These are phyloP conservation scores for Scheffersomyces stambukii DNA, from an alignment of 1,139 yeast species.

Conservation along the genomic window DNA sequence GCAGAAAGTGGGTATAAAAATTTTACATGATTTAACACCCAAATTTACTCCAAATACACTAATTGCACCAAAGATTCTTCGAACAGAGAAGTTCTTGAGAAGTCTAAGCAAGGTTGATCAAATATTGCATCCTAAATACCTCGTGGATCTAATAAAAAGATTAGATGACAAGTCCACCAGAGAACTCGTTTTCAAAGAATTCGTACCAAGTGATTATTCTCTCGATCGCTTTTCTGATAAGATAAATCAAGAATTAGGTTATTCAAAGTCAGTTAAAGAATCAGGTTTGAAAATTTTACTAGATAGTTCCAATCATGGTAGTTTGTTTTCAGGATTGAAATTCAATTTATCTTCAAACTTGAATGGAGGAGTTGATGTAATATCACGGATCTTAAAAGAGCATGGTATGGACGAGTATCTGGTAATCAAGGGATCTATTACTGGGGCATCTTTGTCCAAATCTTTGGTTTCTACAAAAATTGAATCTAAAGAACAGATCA, in stretches of 20 bases:
- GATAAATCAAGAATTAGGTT: slow-evolving; percentile 32
- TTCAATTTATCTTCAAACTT: slow-evolving; percentile 60
- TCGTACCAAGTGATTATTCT: slow-evolving; percentile 28
- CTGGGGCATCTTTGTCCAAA: slow-evolving; percentile 8
- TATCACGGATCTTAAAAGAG: slow-evolving; percentile 56
- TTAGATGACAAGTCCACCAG: slow-evolving; percentile 2
- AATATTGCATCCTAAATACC: slow-evolving; percentile 47
- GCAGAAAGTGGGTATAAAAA: slow-evolving; percentile 34
- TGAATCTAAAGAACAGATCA: slow-evolving; percentile 15
- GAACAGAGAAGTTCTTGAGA: slow-evolving; percentile 81
- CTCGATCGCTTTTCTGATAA: slow-evolving; percentile 31
- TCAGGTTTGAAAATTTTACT: slow-evolving; percentile 19
- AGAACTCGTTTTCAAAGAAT: slow-evolving; percentile 16
- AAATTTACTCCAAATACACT: slow-evolving; percentile 38
- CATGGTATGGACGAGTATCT: slow-evolving; percentile 54
- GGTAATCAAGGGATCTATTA: slow-evolving; percentile 22
- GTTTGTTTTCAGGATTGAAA: slow-evolving; percentile 40
- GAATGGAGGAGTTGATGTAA: slow-evolving; percentile 64
- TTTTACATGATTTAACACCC: slow-evolving; percentile 30
- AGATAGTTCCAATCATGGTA: slow-evolving; percentile 24
- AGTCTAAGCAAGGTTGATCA: slow-evolving; percentile 31
- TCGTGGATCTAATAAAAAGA: slow-evolving; percentile 13
- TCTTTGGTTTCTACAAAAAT: slow-evolving; percentile 9
- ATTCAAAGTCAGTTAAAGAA: slow-evolving; percentile 9
- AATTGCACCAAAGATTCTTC: slow-evolving; percentile 71